Percentiles rank a stretch among this genome's conserved stretches.
Evolutionary conservation across 2,329 filamentous ascomycete genomes (phyloP).

Genomic region (Cladosporium sp.): DNA sequence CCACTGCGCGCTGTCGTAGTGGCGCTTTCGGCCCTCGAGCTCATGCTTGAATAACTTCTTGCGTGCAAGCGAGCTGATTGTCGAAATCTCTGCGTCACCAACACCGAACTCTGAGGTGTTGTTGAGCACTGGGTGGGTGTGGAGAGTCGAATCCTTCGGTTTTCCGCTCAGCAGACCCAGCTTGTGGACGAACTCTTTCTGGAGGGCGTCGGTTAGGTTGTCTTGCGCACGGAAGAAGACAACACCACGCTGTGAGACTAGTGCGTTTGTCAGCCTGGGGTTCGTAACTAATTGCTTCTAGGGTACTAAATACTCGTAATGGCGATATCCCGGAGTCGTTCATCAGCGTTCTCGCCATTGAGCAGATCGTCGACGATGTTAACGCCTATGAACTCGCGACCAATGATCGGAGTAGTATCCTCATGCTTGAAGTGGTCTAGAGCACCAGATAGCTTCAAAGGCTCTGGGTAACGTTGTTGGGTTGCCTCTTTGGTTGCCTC

Average conservation of each 20-base stretch:
- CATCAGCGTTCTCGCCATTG: slow-evolving; percentile 61
- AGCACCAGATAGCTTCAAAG: slow-evolving; percentile 20
- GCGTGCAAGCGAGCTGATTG: slow-evolving; percentile 40
- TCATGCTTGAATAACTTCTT: slow-evolving; percentile 37
- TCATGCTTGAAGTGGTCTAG: slow-evolving; percentile 54
- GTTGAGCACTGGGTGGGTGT: slow-evolving; percentile 59
- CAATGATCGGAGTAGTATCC: slow-evolving; percentile 63
- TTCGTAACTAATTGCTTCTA: not conserved
- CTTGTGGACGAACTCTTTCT: slow-evolving; percentile 53
- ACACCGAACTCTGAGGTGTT: slow-evolving; percentile 45
- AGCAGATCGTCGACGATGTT: slow-evolving; percentile 65
- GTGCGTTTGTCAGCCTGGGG: slow-evolving; percentile 8
- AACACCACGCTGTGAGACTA: slow-evolving; percentile 24
- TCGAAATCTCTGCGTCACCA: slow-evolving; percentile 41
- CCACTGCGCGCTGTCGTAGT: slow-evolving; percentile 44
- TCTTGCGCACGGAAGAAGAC: slow-evolving; percentile 23
- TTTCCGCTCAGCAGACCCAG: slow-evolving; percentile 61
- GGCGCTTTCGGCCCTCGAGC: slow-evolving; percentile 30
- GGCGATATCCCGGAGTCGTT: slow-evolving; percentile 64
- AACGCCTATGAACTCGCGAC: slow-evolving; percentile 59
- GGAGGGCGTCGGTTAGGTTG: slow-evolving; percentile 48
- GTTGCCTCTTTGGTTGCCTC: not conserved
- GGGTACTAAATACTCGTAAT: slow-evolving; percentile 33
- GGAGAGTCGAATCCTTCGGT: slow-evolving; percentile 57
- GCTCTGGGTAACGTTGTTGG: slow-evolving; percentile 15